A percentile compares a stretch with the other conserved stretches of the same genome.
Evolutionary conservation across 2,329 filamentous ascomycete species (phyloP).

Genomic region (Alternaria sp.): DNA sequence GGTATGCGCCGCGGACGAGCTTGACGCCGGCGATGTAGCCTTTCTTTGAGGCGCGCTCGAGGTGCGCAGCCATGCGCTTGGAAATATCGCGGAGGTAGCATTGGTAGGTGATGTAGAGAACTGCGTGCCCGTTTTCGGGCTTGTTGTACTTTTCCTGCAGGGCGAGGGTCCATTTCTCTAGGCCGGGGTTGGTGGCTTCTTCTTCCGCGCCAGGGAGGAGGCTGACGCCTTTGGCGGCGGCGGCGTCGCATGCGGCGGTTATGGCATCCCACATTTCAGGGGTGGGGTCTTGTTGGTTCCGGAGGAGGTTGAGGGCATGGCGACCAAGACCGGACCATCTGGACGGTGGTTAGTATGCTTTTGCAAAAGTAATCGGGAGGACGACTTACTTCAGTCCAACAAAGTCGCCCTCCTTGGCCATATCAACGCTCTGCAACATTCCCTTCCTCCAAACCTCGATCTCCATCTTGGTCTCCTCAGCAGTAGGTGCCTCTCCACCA

Average conservation of each 20-base stretch:
- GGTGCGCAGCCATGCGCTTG: slow-evolving; percentile 55
- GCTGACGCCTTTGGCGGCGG: slow-evolving; percentile 71
- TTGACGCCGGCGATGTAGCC: slow-evolving; percentile 65
- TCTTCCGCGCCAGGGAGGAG: slow-evolving; percentile 90
- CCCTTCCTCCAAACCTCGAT: slow-evolving; percentile 76
- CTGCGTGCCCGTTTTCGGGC: slow-evolving; percentile 61
- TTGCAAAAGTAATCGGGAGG: background rate
- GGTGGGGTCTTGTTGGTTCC: slow-evolving; percentile 68
- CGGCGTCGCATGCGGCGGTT: slow-evolving; percentile 76
- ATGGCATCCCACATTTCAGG: slow-evolving; percentile 73
- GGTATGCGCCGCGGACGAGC: slow-evolving; percentile 66
- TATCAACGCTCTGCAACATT: slow-evolving; percentile 74
- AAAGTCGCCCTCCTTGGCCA: slow-evolving; percentile 62
- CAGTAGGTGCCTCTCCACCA: slow-evolving; percentile 64
- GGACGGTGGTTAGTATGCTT: slow-evolving; percentile 25
- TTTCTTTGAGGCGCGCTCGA: slow-evolving; percentile 57
- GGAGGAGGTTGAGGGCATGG: slow-evolving; percentile 72
- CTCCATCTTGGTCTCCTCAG: slow-evolving; percentile 65
- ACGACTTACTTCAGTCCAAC: slow-evolving; percentile 61
- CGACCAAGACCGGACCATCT: slow-evolving; percentile 83
- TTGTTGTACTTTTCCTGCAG: slow-evolving; percentile 80
- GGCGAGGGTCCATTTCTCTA: slow-evolving; percentile 80
- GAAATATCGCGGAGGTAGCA: slow-evolving; percentile 63
- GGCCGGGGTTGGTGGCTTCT: slow-evolving; percentile 77
- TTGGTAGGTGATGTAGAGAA: slow-evolving; percentile 75